phyloP scores from a whole-genome alignment of 805 yeast species.

The Kodamaea neixiangensis region DNA sequence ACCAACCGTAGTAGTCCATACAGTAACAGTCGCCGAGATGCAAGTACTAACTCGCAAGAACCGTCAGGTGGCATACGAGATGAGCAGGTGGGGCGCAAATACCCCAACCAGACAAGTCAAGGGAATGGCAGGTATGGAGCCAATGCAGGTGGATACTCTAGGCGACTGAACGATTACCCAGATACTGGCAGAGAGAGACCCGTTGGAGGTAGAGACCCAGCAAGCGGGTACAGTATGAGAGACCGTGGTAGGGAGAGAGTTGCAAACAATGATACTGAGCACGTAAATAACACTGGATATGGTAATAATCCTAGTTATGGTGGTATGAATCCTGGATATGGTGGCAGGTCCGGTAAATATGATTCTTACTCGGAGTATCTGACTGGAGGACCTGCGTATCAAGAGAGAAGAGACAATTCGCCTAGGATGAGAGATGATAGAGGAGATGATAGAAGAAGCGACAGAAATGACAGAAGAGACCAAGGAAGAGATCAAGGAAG shows the following conservation, averaged over 20 bases:
- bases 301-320: not conserved
- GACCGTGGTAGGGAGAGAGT: conserved; percentile 12
- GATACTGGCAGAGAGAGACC: conserved; percentile 2
- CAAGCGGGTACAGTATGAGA: conserved; percentile 9
- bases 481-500: not conserved
- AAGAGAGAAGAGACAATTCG: not conserved
- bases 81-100: not conserved
- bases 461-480: conserved; percentile 8
- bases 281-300: not conserved
- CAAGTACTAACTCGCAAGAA: not conserved
- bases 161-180: not conserved
- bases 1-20: conserved; percentile 4
- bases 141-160: not conserved
- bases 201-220: not conserved
- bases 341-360: not conserved
- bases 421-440: conserved; percentile 11
- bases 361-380: not conserved
- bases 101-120: not conserved
- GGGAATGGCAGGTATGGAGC: conserved; percentile 1
- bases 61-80: not conserved
- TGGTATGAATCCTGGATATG: not conserved
- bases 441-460: conserved; percentile 9
- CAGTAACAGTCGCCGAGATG: conserved; percentile 11
- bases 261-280: not conserved
- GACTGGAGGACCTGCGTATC: not conserved